These are phyloP conservation scores for Bothriochloa decipiens DNA, from an alignment of 176 grass and related monocot genomes.

Conservation along the genomic window DNA sequence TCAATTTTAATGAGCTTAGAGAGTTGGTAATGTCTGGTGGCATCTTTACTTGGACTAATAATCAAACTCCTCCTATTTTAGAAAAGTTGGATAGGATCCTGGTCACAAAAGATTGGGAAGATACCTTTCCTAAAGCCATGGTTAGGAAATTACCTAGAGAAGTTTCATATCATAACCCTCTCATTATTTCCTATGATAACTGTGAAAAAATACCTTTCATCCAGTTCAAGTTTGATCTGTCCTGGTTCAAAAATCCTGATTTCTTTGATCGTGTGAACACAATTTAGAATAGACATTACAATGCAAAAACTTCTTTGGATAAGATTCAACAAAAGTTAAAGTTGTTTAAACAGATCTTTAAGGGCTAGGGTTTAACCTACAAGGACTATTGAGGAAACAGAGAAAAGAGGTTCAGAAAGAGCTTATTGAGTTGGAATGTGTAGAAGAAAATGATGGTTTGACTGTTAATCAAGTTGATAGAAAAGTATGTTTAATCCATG, in stretches of 20 bases:
- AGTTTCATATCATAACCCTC: neutral
- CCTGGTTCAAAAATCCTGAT: accelerated
- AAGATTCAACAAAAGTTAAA: neutral
- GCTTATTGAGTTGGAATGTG: accelerated
- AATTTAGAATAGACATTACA: no score
- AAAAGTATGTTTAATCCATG: no score
- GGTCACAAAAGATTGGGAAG: neutral
- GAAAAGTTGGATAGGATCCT: neutral
- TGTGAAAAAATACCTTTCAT: no score
- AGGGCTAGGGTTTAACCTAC: neutral
- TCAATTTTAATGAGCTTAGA: accelerated
- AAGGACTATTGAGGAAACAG: neutral
- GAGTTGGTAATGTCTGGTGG: accelerated
- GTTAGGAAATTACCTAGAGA: accelerated
- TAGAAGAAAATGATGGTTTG: no score
- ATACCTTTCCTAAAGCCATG: accelerated
- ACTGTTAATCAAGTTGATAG: accelerated
- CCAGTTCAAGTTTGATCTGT: no score
- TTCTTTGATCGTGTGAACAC: accelerated
- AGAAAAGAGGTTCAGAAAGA: accelerated
- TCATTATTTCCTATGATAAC: accelerated
- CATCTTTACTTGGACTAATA: neutral
- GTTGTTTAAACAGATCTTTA: neutral
- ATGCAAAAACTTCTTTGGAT: accelerated
- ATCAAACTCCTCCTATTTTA: accelerated